Evolutionary conservation across 148 eudicot species (phyloP), one percentile per base, ranked within the genome.

Genomic region (Camellia japonica): DNA sequence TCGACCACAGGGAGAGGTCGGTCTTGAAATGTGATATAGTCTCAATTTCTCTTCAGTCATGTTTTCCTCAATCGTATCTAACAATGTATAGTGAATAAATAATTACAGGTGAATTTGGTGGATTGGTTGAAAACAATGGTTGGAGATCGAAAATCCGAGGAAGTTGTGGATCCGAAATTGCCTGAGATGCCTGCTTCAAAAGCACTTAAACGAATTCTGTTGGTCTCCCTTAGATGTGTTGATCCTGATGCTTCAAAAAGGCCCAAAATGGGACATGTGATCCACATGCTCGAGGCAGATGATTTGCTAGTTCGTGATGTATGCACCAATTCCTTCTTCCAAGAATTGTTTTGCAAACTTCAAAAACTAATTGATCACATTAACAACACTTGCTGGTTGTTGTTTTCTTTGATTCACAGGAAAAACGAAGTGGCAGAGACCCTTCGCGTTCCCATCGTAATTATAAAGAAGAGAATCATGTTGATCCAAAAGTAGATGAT

Each of bases 251-350:
- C 93, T 9, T 88, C 84, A 46, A 90, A 90, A 86, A 87, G 95
- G 79, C 95, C 95, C 16, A 91, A 90, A 82, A 91, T 91, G 95
- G 95, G 95, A 23, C 91, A 90, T 86, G 93, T 91, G 60, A 88
- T 91, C 80, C 95, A 90, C 90, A 91, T 91, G 95, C 95, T 91
- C 18, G 95, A 91, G 84, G 88, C 88, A 8, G 95, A 90, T 81
- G 93, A 91, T 81, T 81, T 91, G 83, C 85, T 88, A 18, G 63
- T 82, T 68, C 91, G 88, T 73, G 87, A 90, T 86, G 95, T 90
- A 88, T 51, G 91, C 63, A 7, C 78, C 71, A 20, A 71, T 42
- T 66, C 66, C n/a, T 59, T 74, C 61, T 74, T 42, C 66, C 49
- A 56, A 42, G 7, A 14, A 15, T 58, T 42, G 0, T 18, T 73